These are phyloP conservation scores for Candida tetrigidarum DNA, from an alignment of 1,139 yeast genomes.

Conservation along the genomic window DNA sequence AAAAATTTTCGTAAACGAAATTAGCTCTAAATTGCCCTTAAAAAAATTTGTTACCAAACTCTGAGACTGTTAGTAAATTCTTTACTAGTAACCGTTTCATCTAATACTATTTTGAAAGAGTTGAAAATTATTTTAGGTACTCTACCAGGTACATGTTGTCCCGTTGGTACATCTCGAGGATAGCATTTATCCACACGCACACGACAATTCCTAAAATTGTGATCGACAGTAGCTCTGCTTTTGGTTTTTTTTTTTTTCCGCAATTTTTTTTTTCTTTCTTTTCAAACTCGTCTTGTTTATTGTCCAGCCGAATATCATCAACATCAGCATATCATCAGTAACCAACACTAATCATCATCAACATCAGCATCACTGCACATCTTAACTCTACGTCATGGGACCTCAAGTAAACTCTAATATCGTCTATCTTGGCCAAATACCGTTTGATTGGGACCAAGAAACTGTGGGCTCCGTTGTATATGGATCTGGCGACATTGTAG, in stretches of 20 bases:
- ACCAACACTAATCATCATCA: no score
- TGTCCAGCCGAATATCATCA: no score
- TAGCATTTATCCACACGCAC: neutral
- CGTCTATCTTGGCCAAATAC: constrained; percentile 63
- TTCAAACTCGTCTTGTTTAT: no score
- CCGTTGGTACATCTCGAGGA: neutral
- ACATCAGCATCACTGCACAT: neutral
- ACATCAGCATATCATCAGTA: no score
- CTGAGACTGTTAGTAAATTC: neutral
- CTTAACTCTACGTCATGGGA: constrained; percentile 9
- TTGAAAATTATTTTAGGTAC: neutral
- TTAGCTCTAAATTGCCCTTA: neutral
- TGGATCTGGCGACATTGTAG: constrained; percentile 65
- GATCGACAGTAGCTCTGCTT: no score
- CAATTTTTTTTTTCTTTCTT: constrained; percentile 1
- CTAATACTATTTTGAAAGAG: neutral
- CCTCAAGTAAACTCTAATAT: constrained; percentile 33
- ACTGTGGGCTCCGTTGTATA: constrained; percentile 61
- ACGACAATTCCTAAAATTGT: neutral
- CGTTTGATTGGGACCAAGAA: constrained; percentile 67
- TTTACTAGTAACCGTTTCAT: neutral
- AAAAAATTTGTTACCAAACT: neutral
- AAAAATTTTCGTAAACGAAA: neutral
- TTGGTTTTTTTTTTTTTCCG: neutral
- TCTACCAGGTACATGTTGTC: neutral